These are phyloP conservation scores for Parachaetomium inaequale DNA, from an alignment of 495 filamentous ascomycete species.

Conservation along the genomic window DNA sequence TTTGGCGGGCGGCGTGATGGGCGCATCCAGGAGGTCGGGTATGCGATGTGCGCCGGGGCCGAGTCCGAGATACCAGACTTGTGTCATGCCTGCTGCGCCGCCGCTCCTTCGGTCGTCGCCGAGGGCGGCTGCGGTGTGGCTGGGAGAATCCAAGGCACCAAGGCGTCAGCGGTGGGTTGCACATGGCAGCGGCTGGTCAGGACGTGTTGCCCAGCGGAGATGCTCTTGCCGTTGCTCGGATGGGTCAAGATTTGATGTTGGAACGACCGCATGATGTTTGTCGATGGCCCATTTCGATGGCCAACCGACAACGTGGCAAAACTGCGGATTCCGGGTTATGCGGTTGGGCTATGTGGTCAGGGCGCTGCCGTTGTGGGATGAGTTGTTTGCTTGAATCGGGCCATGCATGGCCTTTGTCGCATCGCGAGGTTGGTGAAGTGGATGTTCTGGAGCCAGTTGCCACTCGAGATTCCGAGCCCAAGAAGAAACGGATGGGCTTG, in stretches of 20 bases:
- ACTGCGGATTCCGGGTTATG: neutral
- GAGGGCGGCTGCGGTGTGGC: neutral
- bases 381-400: no score
- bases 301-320: neutral
- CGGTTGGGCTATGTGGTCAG: neutral
- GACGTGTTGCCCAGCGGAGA: neutral
- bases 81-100: neutral
- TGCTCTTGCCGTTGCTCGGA: neutral
- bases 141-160: neutral
- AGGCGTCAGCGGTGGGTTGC: neutral
- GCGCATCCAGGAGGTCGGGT: neutral
- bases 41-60: neutral
- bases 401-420: neutral
- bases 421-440: neutral
- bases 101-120: neutral
- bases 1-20: neutral
- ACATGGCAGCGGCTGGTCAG: neutral
- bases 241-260: neutral
- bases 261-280: conserved; percentile 4
- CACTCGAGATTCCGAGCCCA: neutral
- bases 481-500: neutral
- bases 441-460: no score
- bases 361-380: neutral
- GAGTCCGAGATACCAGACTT: neutral
- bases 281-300: neutral